Evolutionary conservation across 768 basidiomycete genomes (phyloP).

Genomic region (Butyriboletus loyo): DNA sequence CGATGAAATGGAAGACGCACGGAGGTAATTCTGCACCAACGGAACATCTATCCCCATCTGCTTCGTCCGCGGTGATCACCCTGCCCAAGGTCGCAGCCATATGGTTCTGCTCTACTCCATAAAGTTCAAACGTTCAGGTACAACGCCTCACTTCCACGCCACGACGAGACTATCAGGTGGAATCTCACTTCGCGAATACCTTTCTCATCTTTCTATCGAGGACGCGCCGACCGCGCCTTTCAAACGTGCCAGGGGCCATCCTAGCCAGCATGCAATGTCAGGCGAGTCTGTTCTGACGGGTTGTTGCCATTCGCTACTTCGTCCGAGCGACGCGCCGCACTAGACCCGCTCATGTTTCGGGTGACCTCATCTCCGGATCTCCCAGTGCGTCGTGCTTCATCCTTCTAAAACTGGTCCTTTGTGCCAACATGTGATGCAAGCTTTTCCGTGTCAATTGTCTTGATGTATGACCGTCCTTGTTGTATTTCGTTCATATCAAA

Average conservation of each 20-base stretch:
- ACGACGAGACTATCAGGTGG: neutral
- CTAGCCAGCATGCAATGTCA: neutral
- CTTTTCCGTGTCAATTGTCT: constrained; percentile 12
- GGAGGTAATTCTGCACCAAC: neutral
- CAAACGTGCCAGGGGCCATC: neutral
- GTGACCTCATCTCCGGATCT: constrained; percentile 6
- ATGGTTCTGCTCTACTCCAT: neutral
- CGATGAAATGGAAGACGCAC: constrained; percentile 18
- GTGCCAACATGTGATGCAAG: neutral
- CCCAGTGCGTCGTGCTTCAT: constrained; percentile 1
- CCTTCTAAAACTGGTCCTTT: neutral
- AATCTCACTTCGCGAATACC: neutral
- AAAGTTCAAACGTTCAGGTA: constrained; percentile 1
- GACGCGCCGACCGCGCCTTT: neutral
- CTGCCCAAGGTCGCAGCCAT: neutral
- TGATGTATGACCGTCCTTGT: neutral
- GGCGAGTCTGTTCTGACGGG: neutral
- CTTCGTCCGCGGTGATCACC: constrained; percentile 21
- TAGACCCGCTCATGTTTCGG: constrained; percentile 13
- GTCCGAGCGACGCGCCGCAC: neutral
- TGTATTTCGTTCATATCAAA: neutral
- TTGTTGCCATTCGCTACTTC: neutral
- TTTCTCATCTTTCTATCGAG: neutral
- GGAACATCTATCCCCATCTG: neutral
- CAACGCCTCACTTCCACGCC: neutral